These are phyloP conservation scores for Xylariomycetidae sp. DNA, from an alignment of 2,329 filamentous ascomycete genomes.

Conservation along the genomic window DNA sequence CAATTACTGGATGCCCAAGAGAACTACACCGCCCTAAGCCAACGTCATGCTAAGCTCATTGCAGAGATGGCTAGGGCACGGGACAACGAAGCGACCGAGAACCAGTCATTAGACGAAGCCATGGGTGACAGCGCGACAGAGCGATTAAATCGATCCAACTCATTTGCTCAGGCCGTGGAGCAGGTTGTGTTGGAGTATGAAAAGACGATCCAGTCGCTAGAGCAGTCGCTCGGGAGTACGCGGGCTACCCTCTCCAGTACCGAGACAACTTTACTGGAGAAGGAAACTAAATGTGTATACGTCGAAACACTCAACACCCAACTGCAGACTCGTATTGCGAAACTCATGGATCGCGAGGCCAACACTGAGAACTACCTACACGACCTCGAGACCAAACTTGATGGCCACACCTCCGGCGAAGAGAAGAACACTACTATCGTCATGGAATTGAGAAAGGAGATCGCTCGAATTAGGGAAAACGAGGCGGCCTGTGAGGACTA, in stretches of 20 bases:
- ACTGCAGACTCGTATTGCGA: constrained; percentile 84
- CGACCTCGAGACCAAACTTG: constrained; percentile 84
- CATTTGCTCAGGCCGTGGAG: constrained; percentile 92
- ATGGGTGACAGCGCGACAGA: constrained; percentile 78
- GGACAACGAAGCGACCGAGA: constrained; percentile 60
- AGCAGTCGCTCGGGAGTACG: constrained; percentile 86
- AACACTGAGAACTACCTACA: constrained; percentile 92
- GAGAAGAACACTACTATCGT: constrained; percentile 88
- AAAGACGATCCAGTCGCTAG: constrained; percentile 92
- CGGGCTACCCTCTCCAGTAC: constrained; percentile 76
- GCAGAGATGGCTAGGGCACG: constrained; percentile 85
- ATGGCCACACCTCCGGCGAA: constrained; percentile 85
- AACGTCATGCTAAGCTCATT: constrained; percentile 92
- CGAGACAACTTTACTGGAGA: constrained; percentile 84
- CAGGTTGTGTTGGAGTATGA: constrained; percentile 97
- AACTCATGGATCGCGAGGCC: constrained; percentile 83
- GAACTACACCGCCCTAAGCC: constrained; percentile 86
- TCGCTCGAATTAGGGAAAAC: constrained; percentile 81
- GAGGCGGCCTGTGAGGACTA: constrained; percentile 92
- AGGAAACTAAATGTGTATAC: constrained; percentile 90
- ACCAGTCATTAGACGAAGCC: constrained; percentile 55
- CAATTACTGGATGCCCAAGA: constrained; percentile 90
- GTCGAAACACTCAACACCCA: constrained; percentile 89
- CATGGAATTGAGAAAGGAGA: constrained; percentile 83
- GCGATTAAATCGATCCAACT: constrained; percentile 88